Conservation (phyloP, 768 basidiomycete genomes). For the Tephrocybe sp. region DNA sequence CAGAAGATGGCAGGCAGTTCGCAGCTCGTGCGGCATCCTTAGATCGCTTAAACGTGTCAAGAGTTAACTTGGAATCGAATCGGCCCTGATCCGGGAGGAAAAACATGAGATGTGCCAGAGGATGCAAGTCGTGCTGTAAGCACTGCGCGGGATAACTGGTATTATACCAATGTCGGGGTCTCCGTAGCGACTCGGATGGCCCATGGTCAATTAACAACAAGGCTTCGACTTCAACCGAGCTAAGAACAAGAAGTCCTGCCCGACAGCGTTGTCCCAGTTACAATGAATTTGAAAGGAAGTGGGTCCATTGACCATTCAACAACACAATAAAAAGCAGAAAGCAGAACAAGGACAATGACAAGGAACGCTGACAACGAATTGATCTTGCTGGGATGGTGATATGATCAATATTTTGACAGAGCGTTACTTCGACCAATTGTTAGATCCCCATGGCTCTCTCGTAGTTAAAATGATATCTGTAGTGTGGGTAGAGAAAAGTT, state of each 20-base stretch:
- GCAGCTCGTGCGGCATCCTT: neutral
- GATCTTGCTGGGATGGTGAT: too few species aligned
- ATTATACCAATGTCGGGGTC: neutral
- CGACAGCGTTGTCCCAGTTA: neutral
- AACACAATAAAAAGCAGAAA: constrained; percentile 1
- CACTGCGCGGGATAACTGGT: neutral
- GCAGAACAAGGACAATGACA: neutral
- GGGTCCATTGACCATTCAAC: neutral
- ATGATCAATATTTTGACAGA: too few species aligned
- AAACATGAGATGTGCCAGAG: neutral
- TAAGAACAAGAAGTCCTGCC: constrained; percentile 4
- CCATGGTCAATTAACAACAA: neutral
- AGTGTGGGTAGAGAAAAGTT: too few species aligned
- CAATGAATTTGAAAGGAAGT: neutral
- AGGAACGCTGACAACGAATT: neutral
- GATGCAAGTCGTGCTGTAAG: neutral
- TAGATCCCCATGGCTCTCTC: too few species aligned
- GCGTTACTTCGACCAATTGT: neutral
- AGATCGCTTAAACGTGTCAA: too few species aligned
- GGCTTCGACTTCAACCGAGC: neutral
- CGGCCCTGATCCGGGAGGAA: neutral
- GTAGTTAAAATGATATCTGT: too few species aligned
- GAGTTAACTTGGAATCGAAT: neutral
- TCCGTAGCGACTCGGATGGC: constrained; percentile 7
- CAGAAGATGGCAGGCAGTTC: too few species aligned